Percentiles rank a stretch among this genome's conserved stretches.
Evolutionary conservation across 2,329 filamentous ascomycete species (phyloP).

Genomic region (Phialophora verrucosa): DNA sequence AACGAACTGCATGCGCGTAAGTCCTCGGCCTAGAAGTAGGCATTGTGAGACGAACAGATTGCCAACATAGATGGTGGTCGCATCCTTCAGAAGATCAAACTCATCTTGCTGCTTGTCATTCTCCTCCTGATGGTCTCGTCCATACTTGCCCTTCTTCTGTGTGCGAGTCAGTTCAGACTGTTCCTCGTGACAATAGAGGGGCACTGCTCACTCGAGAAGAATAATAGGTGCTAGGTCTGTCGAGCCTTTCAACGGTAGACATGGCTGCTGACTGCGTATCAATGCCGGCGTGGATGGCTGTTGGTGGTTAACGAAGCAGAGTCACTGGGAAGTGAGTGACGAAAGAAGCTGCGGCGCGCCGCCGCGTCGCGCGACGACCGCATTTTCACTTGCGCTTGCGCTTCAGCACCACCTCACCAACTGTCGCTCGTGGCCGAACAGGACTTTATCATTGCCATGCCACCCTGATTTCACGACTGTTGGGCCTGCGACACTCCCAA

Average conservation of each 20-base stretch:
- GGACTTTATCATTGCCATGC: not conserved
- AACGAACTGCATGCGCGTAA: slow-evolving; percentile 68
- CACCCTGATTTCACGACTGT: not conserved
- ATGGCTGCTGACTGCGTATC: slow-evolving; percentile 15
- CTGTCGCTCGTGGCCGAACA: not conserved
- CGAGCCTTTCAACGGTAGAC: slow-evolving; percentile 86
- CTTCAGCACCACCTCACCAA: not conserved
- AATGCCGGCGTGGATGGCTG: not conserved
- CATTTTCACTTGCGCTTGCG: slow-evolving; percentile 11
- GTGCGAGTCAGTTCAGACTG: slow-evolving; percentile 20
- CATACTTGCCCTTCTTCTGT: slow-evolving; percentile 74
- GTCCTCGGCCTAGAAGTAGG: slow-evolving; percentile 14
- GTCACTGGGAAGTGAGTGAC: slow-evolving; percentile 10
- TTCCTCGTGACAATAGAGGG: not conserved
- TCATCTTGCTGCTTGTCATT: slow-evolving; percentile 61
- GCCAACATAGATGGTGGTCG: slow-evolving; percentile 95
- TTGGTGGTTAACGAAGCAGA: not conserved
- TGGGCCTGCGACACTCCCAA: slow-evolving; percentile 35
- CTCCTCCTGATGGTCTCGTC: slow-evolving; percentile 62
- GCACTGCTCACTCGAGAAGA: slow-evolving; percentile 69
- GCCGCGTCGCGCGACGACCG: slow-evolving; percentile 12
- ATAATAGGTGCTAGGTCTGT: slow-evolving; percentile 94
- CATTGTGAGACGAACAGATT: slow-evolving; percentile 71
- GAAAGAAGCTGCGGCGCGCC: slow-evolving; percentile 18
- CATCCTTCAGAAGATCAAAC: slow-evolving; percentile 81